Evolutionary conservation across 2,329 filamentous ascomycete species (phyloP).

Genomic region (Diaporthe sp.): DNA sequence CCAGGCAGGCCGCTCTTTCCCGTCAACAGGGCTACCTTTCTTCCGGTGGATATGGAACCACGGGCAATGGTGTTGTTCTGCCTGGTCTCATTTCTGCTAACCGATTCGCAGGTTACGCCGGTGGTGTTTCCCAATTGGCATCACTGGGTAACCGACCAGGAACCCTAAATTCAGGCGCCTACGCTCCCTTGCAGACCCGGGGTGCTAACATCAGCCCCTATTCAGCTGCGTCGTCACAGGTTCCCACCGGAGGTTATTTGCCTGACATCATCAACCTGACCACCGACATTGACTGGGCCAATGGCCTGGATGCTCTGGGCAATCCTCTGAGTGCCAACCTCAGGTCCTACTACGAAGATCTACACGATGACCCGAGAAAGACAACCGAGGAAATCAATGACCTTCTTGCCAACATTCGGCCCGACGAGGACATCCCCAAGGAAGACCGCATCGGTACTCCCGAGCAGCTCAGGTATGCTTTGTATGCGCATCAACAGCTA

Average conservation of each 20-base stretch:
- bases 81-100: not conserved
- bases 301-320: constrained; percentile 49
- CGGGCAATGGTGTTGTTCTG: not conserved
- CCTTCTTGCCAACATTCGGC: constrained; percentile 77
- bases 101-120: not conserved
- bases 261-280: constrained; percentile 51
- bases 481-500: constrained; percentile 87
- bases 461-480: constrained; percentile 70
- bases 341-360: constrained; percentile 47
- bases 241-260: constrained; percentile 38
- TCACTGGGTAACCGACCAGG: constrained; percentile 34
- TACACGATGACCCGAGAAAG: constrained; percentile 50
- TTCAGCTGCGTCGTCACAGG: constrained; percentile 18
- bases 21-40: constrained; percentile 31
- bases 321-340: constrained; percentile 48
- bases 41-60: constrained; percentile 19
- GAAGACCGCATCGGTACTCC: constrained; percentile 77
- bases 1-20: constrained; percentile 36
- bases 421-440: constrained; percentile 72
- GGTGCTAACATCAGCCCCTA: not conserved
- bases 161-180: constrained; percentile 36
- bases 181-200: constrained; percentile 29
- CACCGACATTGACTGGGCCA: constrained; percentile 48
- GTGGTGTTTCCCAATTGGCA: not conserved
- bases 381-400: constrained; percentile 74